A percentile compares a stretch with the other conserved stretches of the same genome.
These are phyloP conservation scores for Zymoseptoria ardabiliae DNA, from an alignment of 2,329 filamentous ascomycete genomes.

Conservation along the genomic window DNA sequence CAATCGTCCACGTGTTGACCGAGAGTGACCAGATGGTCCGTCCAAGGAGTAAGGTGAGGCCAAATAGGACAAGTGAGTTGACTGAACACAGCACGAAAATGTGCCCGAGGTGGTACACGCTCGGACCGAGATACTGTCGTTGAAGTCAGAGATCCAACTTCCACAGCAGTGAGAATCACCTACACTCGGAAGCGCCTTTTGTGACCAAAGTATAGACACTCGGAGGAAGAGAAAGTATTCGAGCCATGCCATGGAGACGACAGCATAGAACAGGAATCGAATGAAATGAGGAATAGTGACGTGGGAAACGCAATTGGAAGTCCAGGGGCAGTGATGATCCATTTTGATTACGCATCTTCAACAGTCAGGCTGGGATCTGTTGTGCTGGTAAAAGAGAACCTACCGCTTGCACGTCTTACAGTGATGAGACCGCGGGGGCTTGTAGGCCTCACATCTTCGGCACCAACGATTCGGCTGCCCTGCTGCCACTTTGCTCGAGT, in stretches of 20 bases:
- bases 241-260: conserved; percentile 55
- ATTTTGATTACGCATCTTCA: conserved; percentile 28
- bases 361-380: background rate
- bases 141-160: background rate
- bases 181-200: conserved; percentile 60
- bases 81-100: conserved; percentile 55
- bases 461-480: conserved; percentile 54
- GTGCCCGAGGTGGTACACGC: conserved; percentile 49
- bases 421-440: conserved; percentile 73
- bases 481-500: conserved; percentile 16
- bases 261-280: conserved; percentile 67
- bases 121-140: conserved; percentile 61
- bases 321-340: conserved; percentile 70
- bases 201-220: conserved; percentile 53
- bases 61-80: conserved; percentile 54
- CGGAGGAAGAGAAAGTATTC: conserved; percentile 55
- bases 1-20: conserved; percentile 72
- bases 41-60: conserved; percentile 57
- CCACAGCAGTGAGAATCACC: conserved; percentile 19
- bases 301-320: conserved; percentile 71
- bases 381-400: conserved; percentile 4
- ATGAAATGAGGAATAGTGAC: conserved; percentile 76
- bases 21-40: conserved; percentile 55
- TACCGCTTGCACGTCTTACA: conserved; percentile 66
- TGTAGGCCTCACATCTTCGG: conserved; percentile 64